Base-by-base conservation (phyloP, 345 rosid genomes). In the Aquilaria malaccensis region DNA sequence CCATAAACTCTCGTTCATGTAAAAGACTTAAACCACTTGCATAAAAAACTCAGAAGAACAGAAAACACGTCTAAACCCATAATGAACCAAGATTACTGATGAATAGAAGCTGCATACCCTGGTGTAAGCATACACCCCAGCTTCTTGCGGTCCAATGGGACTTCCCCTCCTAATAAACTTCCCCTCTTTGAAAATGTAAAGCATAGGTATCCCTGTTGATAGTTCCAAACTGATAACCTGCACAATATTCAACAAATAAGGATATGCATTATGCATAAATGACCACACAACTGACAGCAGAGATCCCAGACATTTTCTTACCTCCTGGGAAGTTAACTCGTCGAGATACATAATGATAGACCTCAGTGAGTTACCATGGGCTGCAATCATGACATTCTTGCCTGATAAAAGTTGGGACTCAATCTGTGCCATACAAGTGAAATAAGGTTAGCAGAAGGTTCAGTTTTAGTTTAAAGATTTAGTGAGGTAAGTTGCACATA, bases 331-430 rank as follows among this genome's bases (percentile, higher is more conserved):
- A 65, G 97, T 90, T 80, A 94, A 77, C 65, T 82, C 77, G 80
- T 94, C 99, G 33, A 94, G 99, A 76, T 88, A 88, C 99, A 94
- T 94, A 37, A 94, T 94, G 65, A 94, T 88, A 68, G 99, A 90
- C 71, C 97, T 77, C 66, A 94, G 65, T 2, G 97, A 94, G 72
- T 94, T 90, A 62, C 97, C 97, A 45, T 94, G 97, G 68, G 99
- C 99, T 53, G 97, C 95, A 76, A 94, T 83, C 96, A 94, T 76
- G 47, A 85, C 80, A 57, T 94, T 81, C 77, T 88, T 91, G 65
- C 99, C 97, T 46, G 82, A 72, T 33, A 72, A 69, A 76, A 94
- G 99, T 77, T 81, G 87, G 13, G 96, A 96, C 73, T 84, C 90
- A 45, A 90, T 90, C 97, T 94, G 84, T 78, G 30, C 6, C 49